These are phyloP conservation scores for Royoungia palumana DNA, from an alignment of 768 basidiomycete species.

Conservation along the genomic window DNA sequence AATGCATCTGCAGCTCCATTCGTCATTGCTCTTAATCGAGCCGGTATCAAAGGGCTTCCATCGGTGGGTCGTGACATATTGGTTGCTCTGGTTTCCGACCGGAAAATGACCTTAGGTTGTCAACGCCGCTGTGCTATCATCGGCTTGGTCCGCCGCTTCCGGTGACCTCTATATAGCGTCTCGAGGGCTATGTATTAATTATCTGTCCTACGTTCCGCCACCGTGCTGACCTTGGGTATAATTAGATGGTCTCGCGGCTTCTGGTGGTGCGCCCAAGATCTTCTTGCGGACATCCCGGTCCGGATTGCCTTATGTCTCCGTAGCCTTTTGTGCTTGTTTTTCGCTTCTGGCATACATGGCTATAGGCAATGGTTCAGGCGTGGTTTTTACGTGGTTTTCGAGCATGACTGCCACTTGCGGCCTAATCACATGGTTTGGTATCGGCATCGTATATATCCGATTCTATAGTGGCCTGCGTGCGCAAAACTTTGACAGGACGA, in stretches of 20 bases:
- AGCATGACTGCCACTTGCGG: conserved; percentile 35
- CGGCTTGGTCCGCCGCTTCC: conserved; percentile 39
- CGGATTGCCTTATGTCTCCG: conserved; percentile 45
- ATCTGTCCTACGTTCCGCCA: background rate
- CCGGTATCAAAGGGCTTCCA: conserved; percentile 53
- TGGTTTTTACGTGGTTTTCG: conserved; percentile 41
- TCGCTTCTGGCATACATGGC: conserved; percentile 39
- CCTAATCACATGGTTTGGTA: conserved; percentile 41
- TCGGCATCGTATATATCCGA: conserved; percentile 42
- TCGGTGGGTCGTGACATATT: conserved; percentile 26
- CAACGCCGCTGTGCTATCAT: conserved; percentile 39
- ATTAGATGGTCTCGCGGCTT: conserved; percentile 48
- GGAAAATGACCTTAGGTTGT: conserved; percentile 15
- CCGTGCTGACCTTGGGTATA: conserved; percentile 18
- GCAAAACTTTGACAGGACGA: conserved; percentile 46
- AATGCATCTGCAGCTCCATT: conserved; percentile 48
- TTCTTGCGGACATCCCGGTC: conserved; percentile 38
- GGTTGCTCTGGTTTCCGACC: background rate
- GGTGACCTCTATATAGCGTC: conserved; percentile 36
- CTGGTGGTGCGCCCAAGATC: conserved; percentile 48
- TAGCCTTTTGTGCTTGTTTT: conserved; percentile 26
- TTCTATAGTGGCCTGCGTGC: conserved; percentile 43
- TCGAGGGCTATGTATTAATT: conserved; percentile 29
- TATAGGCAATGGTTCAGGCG: conserved; percentile 30
- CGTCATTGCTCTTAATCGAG: conserved; percentile 47